These are phyloP conservation scores for Amauroascus verrucosus DNA, from an alignment of 2,329 filamentous ascomycete genomes.

Conservation along the genomic window DNA sequence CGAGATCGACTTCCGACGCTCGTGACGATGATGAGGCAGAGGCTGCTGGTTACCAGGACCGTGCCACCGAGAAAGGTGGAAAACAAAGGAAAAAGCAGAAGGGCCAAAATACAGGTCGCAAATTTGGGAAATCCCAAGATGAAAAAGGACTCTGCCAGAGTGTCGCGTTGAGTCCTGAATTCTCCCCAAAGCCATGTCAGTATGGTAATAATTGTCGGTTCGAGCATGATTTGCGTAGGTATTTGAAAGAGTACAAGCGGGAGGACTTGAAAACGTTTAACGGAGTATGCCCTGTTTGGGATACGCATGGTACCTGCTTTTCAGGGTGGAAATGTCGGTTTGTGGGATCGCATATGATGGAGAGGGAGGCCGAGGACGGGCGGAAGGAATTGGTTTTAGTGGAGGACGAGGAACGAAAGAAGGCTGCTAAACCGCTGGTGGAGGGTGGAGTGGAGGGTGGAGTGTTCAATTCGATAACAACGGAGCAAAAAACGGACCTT, in stretches of 20 bases:
- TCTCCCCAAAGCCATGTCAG: constrained; percentile 63
- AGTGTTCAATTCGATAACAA: constrained; percentile 63
- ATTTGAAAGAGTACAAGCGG: constrained; percentile 70
- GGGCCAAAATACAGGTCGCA: constrained; percentile 74
- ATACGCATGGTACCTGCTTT: constrained; percentile 62
- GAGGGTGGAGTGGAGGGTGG: constrained; percentile 43
- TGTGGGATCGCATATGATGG: constrained; percentile 73
- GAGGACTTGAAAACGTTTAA: constrained; percentile 66
- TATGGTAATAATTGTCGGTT: constrained; percentile 73
- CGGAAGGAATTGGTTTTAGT: constrained; percentile 69
- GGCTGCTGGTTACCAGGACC: constrained; percentile 40
- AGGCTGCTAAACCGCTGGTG: constrained; percentile 26
- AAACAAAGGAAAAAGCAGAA: constrained; percentile 42
- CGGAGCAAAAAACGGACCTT: constrained; percentile 62
- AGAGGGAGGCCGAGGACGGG: constrained; percentile 67
- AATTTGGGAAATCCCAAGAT: constrained; percentile 72
- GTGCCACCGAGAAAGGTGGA: constrained; percentile 26
- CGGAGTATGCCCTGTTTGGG: constrained; percentile 73
- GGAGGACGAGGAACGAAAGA: constrained; percentile 44
- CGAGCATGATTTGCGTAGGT: constrained; percentile 75
- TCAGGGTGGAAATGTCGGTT: constrained; percentile 94
- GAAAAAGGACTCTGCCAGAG: constrained; percentile 67
- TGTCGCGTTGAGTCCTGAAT: constrained; percentile 61
- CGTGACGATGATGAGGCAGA: constrained; percentile 50
- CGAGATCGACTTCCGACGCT: constrained; percentile 17